phyloP scores from a whole-genome alignment of 805 yeast genomes.

The Wickerhamia fluorescens region DNA sequence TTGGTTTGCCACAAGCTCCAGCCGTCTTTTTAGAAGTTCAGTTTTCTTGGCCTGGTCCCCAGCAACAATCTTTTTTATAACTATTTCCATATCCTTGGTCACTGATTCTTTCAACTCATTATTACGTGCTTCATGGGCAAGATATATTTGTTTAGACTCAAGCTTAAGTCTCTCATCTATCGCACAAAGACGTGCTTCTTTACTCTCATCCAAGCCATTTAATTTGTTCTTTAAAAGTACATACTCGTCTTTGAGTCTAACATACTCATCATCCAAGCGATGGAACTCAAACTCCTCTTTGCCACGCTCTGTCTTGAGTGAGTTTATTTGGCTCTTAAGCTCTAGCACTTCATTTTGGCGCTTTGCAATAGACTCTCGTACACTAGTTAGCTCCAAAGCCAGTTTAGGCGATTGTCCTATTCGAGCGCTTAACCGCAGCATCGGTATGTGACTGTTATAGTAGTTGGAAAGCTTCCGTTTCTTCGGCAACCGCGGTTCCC shows the following conservation, averaged over 20 bases:
- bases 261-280: constrained; percentile 3
- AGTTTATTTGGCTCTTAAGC: constrained; percentile 1
- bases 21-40: no score
- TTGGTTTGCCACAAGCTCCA: constrained; percentile 9
- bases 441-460: no score
- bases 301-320: constrained; percentile 1
- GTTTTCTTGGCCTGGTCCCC: no score
- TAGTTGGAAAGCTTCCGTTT: no score
- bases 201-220: constrained; percentile 1
- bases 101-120: constrained; percentile 20
- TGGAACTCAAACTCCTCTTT: constrained; percentile 10
- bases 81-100: neutral
- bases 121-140: constrained; percentile 17
- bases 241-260: neutral
- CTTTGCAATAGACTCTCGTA: no score
- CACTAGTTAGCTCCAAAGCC: no score
- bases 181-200: neutral
- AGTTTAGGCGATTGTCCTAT: no score
- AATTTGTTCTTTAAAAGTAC: neutral
- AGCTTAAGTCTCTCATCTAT: constrained; percentile 4
- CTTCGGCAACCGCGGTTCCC: no score
- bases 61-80: no score
- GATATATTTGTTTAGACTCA: constrained; percentile 9
- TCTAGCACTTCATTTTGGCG: no score
- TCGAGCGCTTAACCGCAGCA: no score